Percentiles rank a stretch among this genome's conserved stretches.
Evolutionary conservation across 192 early-diverging fungal species (phyloP).

Genomic region (Coemansia sp.): DNA sequence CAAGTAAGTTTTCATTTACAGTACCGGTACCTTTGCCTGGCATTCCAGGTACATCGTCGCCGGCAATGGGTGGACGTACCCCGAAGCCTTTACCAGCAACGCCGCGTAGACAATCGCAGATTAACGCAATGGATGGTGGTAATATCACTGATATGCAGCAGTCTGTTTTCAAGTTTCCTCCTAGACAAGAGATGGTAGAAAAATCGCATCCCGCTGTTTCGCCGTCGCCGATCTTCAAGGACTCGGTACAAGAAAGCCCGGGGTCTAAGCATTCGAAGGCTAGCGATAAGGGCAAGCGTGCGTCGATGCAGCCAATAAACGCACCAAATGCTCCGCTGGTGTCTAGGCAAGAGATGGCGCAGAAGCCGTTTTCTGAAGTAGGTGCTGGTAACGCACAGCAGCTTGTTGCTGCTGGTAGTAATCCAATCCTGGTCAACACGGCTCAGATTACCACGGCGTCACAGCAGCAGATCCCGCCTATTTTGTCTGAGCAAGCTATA

Average conservation of each 20-base stretch:
- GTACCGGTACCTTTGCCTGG: background rate
- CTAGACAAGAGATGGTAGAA: slow-evolving; percentile 8
- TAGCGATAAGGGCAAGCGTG: background rate
- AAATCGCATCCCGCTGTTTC: background rate
- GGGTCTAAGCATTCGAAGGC: background rate
- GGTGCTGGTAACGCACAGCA: too few species aligned
- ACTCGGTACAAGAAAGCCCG: background rate
- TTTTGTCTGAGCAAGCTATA: slow-evolving; percentile 1
- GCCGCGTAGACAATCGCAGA: slow-evolving; percentile 16
- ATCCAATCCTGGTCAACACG: slow-evolving; percentile 19
- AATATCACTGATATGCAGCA: background rate
- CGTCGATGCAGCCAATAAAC: background rate
- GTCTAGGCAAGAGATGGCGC: slow-evolving; percentile 26
- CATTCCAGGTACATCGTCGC: background rate
- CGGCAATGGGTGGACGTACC: background rate
- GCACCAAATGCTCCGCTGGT: background rate
- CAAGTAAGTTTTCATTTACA: slow-evolving; percentile 42
- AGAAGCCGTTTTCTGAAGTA: slow-evolving; percentile 4
- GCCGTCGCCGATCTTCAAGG: slow-evolving; percentile 33
- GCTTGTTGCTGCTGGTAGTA: slow-evolving; percentile 6
- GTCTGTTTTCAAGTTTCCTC: slow-evolving; percentile 42
- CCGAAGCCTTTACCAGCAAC: slow-evolving; percentile 41
- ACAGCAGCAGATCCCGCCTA: background rate
- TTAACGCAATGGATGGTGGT: background rate
- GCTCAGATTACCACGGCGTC: slow-evolving; percentile 5